Conservation (phyloP, 257 asterid genomes). For the Solanum piurae region DNA sequence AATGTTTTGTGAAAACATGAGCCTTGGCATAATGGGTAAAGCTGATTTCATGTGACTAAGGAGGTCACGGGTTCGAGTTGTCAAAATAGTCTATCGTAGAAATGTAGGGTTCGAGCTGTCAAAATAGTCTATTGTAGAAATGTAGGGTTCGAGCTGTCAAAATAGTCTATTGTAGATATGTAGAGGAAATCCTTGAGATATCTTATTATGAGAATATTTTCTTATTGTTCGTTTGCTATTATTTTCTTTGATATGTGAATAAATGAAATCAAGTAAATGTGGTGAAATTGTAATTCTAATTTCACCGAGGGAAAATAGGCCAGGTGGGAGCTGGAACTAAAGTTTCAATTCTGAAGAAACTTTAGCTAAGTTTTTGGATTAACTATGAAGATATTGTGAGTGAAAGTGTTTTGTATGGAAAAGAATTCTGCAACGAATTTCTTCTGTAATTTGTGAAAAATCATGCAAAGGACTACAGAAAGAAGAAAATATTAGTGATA, state of each 20-base stretch:
- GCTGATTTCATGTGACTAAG: neutral
- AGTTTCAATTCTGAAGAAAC: neutral
- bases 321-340: neutral
- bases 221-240: neutral
- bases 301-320: neutral
- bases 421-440: neutral
- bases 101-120: neutral
- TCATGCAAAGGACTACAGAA: neutral
- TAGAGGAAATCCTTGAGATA: neutral
- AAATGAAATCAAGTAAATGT: neutral
- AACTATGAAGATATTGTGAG: neutral
- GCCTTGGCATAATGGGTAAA: fast-evolving
- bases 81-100: fast-evolving
- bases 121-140: fast-evolving
- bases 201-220: neutral
- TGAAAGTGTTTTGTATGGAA: neutral
- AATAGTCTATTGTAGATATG: fast-evolving
- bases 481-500: neutral
- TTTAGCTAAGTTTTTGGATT: neutral
- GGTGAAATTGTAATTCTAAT: neutral
- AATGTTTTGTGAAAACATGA: neutral
- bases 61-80: too few species aligned
- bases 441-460: neutral
- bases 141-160: neutral
- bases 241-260: neutral